Evolutionary conservation across 805 yeast species (phyloP), one percentile per base, ranked within the genome.

Genomic region (Yamadazyma nakazawae): DNA sequence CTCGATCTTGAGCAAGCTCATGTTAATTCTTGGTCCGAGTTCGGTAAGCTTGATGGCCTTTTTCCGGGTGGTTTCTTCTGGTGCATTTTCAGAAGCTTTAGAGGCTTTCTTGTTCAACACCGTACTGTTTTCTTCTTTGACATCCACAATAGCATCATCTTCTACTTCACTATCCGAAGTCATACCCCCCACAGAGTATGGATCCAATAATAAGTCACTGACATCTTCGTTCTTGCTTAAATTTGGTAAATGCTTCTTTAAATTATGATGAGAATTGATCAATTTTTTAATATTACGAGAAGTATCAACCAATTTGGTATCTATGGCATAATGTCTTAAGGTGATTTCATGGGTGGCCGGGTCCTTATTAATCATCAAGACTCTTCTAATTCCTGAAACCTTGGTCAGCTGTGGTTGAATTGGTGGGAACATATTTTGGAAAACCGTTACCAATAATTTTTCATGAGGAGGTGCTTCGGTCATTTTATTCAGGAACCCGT

Each of bases 341-440:
- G 90, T 96, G 45, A 94, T 84, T 31, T 75, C 76, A 6, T 86
- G 91, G 2, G 88, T 80, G 48, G 79, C 82, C 26, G 76, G 72
- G 59, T 83, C 85, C 59, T 83, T 86, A 63, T 85, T 84, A 46
- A 94, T 69, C 79, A 94, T 77, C 57, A 94, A 70, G 17, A 94
- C 98, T 59, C 99, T 78, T 58, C 82, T 85, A 45, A 94, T 90
- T 1, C 85, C 72, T 39, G 73, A 70, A 30, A 94, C 84, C 54
- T 82, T 82, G 16, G 95, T 86, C 47, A 73, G 68, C 54, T 88
- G 88, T 2, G 97, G 97, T 49, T 89, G 85, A 54, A 94, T 84
- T 17, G 99, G 88, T 6, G 99, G 99, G 65, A 92, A 88, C 81
- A 94, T 82, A 68, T 89, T 90, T 68, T 94, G 99, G 70, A 94